phyloP scores from a whole-genome alignment of 257 asterid genomes.

The Echium plantagineum region DNA sequence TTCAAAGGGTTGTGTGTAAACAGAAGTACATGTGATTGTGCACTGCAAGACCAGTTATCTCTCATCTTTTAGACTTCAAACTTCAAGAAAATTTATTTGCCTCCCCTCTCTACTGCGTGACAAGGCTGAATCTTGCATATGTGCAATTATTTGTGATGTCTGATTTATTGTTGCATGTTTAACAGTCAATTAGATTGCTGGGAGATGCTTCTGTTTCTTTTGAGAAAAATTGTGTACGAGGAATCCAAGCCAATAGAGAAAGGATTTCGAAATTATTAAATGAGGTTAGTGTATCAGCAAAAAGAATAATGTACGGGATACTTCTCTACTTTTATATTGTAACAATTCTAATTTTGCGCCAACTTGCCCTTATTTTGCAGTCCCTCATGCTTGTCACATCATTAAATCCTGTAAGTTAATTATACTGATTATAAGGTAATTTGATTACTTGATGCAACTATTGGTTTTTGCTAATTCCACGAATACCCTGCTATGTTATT shows the following conservation, averaged over 20 bases:
- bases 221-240: conserved; percentile 91
- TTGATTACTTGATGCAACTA: background rate
- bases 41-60: no score
- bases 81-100: no score
- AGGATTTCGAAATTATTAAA: conserved; percentile 73
- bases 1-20: no score
- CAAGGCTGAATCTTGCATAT: background rate
- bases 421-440: background rate
- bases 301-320: conserved; percentile 6
- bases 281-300: conserved; percentile 47
- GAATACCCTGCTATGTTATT: conserved; percentile 6
- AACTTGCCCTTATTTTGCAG: conserved; percentile 36
- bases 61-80: no score
- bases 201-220: conserved; percentile 94
- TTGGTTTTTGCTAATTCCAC: background rate
- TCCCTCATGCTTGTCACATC: conserved; percentile 98
- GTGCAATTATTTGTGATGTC: background rate
- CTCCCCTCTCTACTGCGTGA: no score
- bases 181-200: conserved; percentile 78
- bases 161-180: conserved; percentile 8
- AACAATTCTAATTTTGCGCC: conserved; percentile 4
- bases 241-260: conserved; percentile 83
- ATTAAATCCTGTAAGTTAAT: conserved; percentile 73
- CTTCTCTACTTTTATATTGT: conserved; percentile 8
- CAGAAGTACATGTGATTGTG: no score